Evolutionary conservation across 208 protist genomes (phyloP).

Genomic region (Lotmaria passim): DNA sequence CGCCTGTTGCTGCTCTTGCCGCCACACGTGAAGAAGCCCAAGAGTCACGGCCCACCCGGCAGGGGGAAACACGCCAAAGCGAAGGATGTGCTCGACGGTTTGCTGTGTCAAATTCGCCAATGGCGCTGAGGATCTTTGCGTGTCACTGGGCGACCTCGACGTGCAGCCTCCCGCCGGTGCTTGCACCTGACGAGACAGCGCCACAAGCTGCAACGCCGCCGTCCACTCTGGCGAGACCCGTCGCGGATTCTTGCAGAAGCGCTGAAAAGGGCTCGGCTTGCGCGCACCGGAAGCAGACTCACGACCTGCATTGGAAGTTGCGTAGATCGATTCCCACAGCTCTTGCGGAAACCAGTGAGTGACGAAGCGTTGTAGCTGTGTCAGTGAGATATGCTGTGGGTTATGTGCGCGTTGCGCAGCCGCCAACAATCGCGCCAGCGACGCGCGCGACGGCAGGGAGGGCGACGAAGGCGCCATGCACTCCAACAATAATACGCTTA

Average conservation of each 20-base stretch:
- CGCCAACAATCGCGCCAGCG: slow-evolving; percentile 16
- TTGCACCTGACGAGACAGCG: slow-evolving; percentile 14
- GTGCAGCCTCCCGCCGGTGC: background rate
- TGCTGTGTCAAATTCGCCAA: background rate
- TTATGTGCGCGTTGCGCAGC: slow-evolving; percentile 9
- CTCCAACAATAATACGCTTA: background rate
- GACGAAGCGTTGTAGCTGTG: slow-evolving; percentile 18
- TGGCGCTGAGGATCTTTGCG: background rate
- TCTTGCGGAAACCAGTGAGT: slow-evolving; percentile 21
- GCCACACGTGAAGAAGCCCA: slow-evolving; percentile 19
- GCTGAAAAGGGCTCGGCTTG: slow-evolving; percentile 1
- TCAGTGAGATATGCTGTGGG: background rate
- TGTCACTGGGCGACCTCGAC: background rate
- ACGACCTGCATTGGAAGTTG: too few species aligned
- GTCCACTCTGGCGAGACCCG: slow-evolving; percentile 26
- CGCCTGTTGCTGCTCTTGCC: slow-evolving; percentile 1
- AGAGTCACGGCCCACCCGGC: slow-evolving; percentile 25
- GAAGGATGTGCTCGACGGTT: slow-evolving; percentile 20
- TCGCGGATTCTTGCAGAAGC: slow-evolving; percentile 18
- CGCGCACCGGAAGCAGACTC: background rate
- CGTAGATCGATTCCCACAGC: slow-evolving; percentile 21
- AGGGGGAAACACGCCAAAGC: slow-evolving; percentile 27
- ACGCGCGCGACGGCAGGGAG: slow-evolving; percentile 16
- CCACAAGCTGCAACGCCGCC: slow-evolving; percentile 26
- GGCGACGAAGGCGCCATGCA: slow-evolving; percentile 26